A percentile compares a stretch with the other conserved stretches of the same genome.
phyloP scores from a whole-genome alignment of 1,284 basidiomycete species.

The Trametes sp. region DNA sequence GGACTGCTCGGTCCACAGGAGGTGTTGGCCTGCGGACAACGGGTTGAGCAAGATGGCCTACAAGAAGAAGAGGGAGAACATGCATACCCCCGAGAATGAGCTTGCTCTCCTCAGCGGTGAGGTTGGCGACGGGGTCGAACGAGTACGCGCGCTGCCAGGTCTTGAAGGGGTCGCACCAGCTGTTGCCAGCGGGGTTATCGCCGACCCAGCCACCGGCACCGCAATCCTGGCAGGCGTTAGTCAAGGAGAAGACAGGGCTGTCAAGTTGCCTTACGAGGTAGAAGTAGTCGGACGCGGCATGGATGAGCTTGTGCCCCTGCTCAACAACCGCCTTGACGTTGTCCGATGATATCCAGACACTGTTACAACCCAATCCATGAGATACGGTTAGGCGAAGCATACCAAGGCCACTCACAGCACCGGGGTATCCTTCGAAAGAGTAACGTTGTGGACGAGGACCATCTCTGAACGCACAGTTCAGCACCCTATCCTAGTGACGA shows the following conservation, averaged over 20 bases:
- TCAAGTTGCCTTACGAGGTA: slow-evolving; percentile 55
- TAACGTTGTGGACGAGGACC: slow-evolving; percentile 70
- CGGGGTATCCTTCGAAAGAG: slow-evolving; percentile 71
- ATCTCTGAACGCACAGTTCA: slow-evolving; percentile 63
- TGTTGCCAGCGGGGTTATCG: slow-evolving; percentile 52
- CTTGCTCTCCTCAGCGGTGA: slow-evolving; percentile 55
- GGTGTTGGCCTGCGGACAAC: slow-evolving; percentile 60
- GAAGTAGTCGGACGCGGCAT: slow-evolving; percentile 64
- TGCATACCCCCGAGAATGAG: slow-evolving; percentile 72
- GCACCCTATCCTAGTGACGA: no score
- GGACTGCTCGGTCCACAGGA: slow-evolving; percentile 84
- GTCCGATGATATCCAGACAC: slow-evolving; percentile 62
- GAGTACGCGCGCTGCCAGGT: slow-evolving; percentile 78
- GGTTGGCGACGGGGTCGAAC: slow-evolving; percentile 73
- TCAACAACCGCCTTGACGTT: slow-evolving; percentile 54
- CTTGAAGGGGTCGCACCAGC: slow-evolving; percentile 81
- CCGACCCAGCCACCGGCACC: slow-evolving; percentile 85
- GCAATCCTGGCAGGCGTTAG: slow-evolving; percentile 63
- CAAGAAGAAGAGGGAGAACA: not conserved
- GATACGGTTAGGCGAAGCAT: no score
- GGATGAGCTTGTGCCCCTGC: slow-evolving; percentile 58
- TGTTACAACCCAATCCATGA: slow-evolving; percentile 32
- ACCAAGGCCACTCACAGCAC: slow-evolving; percentile 58
- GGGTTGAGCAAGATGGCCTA: slow-evolving; percentile 26
- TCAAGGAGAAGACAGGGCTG: not conserved